phyloP scores from a whole-genome alignment of 805 yeast genomes.

The Lachancea meyersii region DNA sequence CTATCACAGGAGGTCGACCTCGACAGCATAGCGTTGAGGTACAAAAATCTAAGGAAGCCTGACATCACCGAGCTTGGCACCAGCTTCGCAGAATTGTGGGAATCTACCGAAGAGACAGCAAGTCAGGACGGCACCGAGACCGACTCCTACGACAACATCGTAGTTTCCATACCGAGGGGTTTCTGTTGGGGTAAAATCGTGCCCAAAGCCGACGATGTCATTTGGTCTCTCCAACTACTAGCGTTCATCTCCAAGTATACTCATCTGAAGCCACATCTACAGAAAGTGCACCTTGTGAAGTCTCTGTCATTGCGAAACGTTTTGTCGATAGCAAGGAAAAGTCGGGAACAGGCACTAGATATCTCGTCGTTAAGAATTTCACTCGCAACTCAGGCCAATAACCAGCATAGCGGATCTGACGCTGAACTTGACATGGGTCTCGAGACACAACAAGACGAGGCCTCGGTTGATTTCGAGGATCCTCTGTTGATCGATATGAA shows the following conservation, averaged over 20 bases:
- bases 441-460: neutral
- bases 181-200: slow-evolving; percentile 67
- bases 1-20: neutral
- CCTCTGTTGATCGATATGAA: slow-evolving; percentile 18
- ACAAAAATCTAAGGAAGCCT: slow-evolving; percentile 1
- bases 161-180: slow-evolving; percentile 42
- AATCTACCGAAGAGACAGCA: neutral
- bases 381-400: neutral
- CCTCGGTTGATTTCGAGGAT: slow-evolving; percentile 6
- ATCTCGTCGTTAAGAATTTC: slow-evolving; percentile 6
- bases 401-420: neutral
- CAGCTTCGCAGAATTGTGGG: slow-evolving; percentile 4
- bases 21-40: neutral
- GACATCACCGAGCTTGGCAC: slow-evolving; percentile 3
- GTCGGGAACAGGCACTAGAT: slow-evolving; percentile 4
- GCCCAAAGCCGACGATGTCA: slow-evolving; percentile 88
- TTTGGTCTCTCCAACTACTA: slow-evolving; percentile 85
- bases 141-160: slow-evolving; percentile 7
- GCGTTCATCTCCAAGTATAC: slow-evolving; percentile 94
- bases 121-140: neutral
- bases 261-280: slow-evolving; percentile 63
- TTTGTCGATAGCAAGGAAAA: slow-evolving; percentile 2
- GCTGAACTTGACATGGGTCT: neutral
- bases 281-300: slow-evolving; percentile 68
- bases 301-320: slow-evolving; percentile 45